Evolutionary conservation across 169 alveolate genomes (phyloP).

Genomic region (Plasmodium berghei): DNA sequence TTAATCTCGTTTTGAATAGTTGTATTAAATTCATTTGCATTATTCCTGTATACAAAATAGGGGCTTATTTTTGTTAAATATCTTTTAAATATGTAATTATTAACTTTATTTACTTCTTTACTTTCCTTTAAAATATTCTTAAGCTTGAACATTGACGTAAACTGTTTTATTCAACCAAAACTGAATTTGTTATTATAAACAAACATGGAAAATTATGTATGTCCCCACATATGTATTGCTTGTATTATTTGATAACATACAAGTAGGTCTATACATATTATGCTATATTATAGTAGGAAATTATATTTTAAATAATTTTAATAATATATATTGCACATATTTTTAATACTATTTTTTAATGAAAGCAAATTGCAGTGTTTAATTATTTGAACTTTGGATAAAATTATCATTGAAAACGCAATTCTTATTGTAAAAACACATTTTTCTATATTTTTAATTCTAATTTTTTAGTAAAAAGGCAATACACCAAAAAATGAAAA

Average conservation of each 20-base stretch:
- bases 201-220: background rate
- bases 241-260: background rate
- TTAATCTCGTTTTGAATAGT: slow-evolving; percentile 32
- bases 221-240: no score
- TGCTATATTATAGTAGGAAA: no score
- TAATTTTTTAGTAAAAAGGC: no score
- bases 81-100: slow-evolving; percentile 26
- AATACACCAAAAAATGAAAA: no score
- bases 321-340: no score
- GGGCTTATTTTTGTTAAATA: slow-evolving; percentile 21
- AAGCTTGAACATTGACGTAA: slow-evolving; percentile 41
- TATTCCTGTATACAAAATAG: slow-evolving; percentile 17
- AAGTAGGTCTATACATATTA: background rate
- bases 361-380: no score
- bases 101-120: slow-evolving; percentile 14
- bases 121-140: slow-evolving; percentile 41
- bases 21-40: slow-evolving; percentile 17
- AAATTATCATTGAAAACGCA: no score
- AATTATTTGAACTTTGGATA: no score
- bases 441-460: no score
- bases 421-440: no score
- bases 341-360: no score
- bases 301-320: no score
- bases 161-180: background rate
- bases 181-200: background rate